Percentiles rank a stretch among this genome's conserved stretches.
Evolutionary conservation across 2,329 filamentous ascomycete genomes (phyloP).

Genomic region (Myriosclerotinia curreyana): DNA sequence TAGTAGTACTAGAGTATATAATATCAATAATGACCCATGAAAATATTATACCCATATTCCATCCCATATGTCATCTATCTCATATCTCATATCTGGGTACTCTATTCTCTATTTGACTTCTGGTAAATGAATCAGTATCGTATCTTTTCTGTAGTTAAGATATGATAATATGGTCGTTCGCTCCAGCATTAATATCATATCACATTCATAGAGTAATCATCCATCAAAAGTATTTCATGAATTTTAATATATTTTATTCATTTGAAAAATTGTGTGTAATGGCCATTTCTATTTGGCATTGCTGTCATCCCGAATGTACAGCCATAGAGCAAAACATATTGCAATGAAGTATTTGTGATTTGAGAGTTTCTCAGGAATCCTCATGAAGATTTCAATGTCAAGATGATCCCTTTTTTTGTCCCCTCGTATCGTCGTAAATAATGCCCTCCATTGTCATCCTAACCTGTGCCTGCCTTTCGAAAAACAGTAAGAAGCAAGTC

Average conservation of each 20-base stretch:
- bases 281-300: conserved; percentile 16
- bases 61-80: no score
- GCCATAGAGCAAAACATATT: conserved; percentile 19
- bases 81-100: no score
- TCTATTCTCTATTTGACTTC: no score
- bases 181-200: neutral
- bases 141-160: no score
- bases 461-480: conserved; percentile 13
- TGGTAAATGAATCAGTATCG: no score
- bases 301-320: conserved; percentile 16
- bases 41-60: no score
- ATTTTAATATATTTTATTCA: conserved; percentile 10
- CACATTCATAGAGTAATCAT: conserved; percentile 3
- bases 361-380: conserved; percentile 5
- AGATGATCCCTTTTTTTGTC: conserved; percentile 8
- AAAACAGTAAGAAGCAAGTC: conserved; percentile 26
- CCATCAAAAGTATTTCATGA: neutral
- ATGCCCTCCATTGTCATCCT: conserved; percentile 14
- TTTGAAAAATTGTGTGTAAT: conserved; percentile 6
- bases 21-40: no score
- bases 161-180: no score
- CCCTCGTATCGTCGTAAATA: conserved; percentile 8
- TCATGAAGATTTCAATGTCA: conserved; percentile 6
- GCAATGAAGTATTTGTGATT: conserved; percentile 17
- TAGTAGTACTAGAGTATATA: no score